Conservation (phyloP, 2,329 filamentous ascomycete species). For the Trichoderma arundinaceum region DNA sequence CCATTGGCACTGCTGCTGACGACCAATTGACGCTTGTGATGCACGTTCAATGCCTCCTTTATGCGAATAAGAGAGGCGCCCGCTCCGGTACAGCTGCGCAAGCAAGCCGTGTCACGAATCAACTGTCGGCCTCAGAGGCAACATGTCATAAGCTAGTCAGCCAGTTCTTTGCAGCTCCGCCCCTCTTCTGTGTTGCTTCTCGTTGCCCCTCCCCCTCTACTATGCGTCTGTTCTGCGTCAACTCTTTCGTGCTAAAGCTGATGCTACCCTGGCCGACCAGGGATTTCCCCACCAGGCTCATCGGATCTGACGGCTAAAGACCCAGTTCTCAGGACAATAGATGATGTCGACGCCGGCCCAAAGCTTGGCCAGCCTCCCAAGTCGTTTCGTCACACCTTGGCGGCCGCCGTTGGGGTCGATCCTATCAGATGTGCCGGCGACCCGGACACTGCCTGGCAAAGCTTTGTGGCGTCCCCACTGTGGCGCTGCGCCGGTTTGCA, state of each 20-base stretch:
- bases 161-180: too few species aligned
- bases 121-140: too few species aligned
- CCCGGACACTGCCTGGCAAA: neutral
- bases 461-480: neutral
- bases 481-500: neutral
- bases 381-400: conserved; percentile 7
- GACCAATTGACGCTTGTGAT: neutral
- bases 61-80: too few species aligned
- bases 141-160: too few species aligned
- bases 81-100: too few species aligned
- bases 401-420: conserved; percentile 3
- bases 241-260: neutral
- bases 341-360: neutral
- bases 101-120: too few species aligned
- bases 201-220: neutral
- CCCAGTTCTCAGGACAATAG: neutral
- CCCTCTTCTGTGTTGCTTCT: too few species aligned
- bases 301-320: conserved; percentile 27
- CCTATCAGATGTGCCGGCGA: conserved; percentile 12
- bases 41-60: too few species aligned
- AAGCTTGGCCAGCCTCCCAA: neutral
- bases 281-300: conserved; percentile 9
- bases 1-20: neutral
- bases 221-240: neutral
- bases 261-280: neutral